phyloP scores from a whole-genome alignment of 768 basidiomycete species.

The Hydnomerulius pinastri region DNA sequence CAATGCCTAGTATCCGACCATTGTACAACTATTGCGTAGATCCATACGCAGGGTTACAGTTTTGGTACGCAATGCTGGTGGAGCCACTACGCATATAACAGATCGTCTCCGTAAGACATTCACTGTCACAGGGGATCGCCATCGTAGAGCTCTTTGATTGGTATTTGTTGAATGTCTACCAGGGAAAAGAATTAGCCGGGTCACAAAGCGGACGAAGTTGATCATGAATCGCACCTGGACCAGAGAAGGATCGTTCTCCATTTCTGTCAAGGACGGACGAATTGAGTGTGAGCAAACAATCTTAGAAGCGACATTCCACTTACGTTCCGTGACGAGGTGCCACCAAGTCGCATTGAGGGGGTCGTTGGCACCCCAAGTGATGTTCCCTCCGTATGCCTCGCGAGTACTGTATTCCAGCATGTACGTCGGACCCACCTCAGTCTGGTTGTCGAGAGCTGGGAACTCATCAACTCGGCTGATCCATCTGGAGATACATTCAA shows the following conservation, averaged over 20 bases:
- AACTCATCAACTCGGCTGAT: slow-evolving; percentile 59
- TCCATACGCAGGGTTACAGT: slow-evolving; percentile 63
- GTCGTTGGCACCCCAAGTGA: slow-evolving; percentile 58
- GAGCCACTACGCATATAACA: slow-evolving; percentile 77
- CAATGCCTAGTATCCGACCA: too few relatives aligned
- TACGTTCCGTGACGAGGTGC: slow-evolving; percentile 74
- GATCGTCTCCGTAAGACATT: slow-evolving; percentile 60
- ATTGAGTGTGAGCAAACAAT: neutral
- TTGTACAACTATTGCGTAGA: slow-evolving; percentile 46
- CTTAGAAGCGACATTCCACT: slow-evolving; percentile 14
- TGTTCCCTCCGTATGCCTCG: slow-evolving; percentile 55
- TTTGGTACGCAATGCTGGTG: slow-evolving; percentile 54
- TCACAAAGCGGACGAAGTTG: neutral
- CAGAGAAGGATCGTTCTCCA: slow-evolving; percentile 22
- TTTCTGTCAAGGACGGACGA: slow-evolving; percentile 9
- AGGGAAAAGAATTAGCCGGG: neutral
- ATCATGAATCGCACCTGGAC: slow-evolving; percentile 17
- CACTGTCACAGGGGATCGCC: slow-evolving; percentile 53
- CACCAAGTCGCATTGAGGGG: slow-evolving; percentile 81
- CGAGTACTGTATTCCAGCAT: slow-evolving; percentile 67
- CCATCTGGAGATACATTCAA: slow-evolving; percentile 47
- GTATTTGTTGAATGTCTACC: slow-evolving; percentile 65
- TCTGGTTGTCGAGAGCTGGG: slow-evolving; percentile 56
- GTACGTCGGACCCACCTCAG: slow-evolving; percentile 58
- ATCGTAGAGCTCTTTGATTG: slow-evolving; percentile 69